Base-by-base conservation (phyloP, 441 rosid genomes). In the Rhodomyrtus psidioides region DNA sequence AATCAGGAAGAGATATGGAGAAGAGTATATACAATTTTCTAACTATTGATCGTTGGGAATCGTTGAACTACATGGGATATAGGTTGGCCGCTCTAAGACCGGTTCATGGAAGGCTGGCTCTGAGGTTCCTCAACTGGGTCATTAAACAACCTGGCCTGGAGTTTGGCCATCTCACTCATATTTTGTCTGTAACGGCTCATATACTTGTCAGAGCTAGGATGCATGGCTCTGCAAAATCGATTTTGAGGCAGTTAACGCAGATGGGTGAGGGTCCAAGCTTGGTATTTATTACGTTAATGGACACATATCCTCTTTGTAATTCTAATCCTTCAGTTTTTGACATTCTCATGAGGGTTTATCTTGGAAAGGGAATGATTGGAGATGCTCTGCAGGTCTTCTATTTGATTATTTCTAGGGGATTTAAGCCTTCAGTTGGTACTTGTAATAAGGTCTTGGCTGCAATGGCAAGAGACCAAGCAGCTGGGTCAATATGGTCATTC, bases 281-380 rank as follows among this genome's bases (percentile, higher is more conserved):
- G 58, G 93, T 91, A 90, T 97, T 97, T 90, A 83, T 85, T 90
- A 90, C 94, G 74, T 87, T 97, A n/a, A 95, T 97, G 96, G 89
- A 88, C 55, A 93, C 98, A 0, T 95, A 95, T 89, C 88, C 94
- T 28, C 90, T 95, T 82, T 97, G 99, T 91, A 94, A 92, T 83
- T 95, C 99, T n/a, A 94, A 94, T 88, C 98, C 98, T 84, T 91
- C 98, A 4, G 94, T 95, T 83, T 97, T 95, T 87, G 99, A 97
- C 88, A 89, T 94, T 81, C 88, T 97, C 89, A 94, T 95, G 87
- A 92, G 94, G 89, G 92, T 92, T 81, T 95, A 95, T 89, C 79
- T 94, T 90, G 89, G 91, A 84, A 88, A 92, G 86, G 95, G 95
- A 86, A 91, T 86, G 93, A 53, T 92, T 89, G 88, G 86, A 84